Conservation (phyloP, 345 rosid genomes). For the Brassica rapa region DNA sequence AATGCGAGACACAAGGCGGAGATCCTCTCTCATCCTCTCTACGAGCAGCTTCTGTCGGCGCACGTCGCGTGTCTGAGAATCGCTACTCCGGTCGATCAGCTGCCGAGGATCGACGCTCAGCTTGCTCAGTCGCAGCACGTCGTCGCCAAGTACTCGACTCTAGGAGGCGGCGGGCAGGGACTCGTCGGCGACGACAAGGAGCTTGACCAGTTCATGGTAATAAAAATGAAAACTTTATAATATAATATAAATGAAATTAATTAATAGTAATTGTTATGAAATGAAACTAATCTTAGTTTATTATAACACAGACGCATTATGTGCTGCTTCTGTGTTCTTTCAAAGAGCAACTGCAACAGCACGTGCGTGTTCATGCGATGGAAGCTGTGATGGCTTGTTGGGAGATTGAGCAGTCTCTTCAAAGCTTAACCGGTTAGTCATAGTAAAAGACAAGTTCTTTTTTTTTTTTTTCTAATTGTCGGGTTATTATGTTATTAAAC, state of each 20-base stretch:
- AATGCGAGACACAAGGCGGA: conserved; percentile 87
- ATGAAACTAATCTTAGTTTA: neutral
- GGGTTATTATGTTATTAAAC: neutral
- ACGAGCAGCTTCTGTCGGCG: conserved; percentile 88
- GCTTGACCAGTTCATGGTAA: conserved; percentile 98
- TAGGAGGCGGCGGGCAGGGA: conserved; percentile 55
- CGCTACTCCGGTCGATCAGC: conserved; percentile 94
- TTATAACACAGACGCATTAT: conserved; percentile 70
- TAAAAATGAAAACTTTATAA: neutral
- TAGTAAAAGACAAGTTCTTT: neutral
- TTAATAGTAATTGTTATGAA: neutral
- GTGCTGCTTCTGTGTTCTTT: conserved; percentile 89
- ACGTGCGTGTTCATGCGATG: conserved; percentile 98
- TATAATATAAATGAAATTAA: neutral
- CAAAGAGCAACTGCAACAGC: conserved; percentile 97
- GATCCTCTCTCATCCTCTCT: conserved; percentile 82
- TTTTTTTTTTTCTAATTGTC: neutral
- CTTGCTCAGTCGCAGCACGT: conserved; percentile 95
- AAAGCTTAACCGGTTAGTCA: conserved; percentile 80
- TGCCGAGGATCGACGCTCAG: conserved; percentile 96
- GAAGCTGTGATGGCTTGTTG: conserved; percentile 99
- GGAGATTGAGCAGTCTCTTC: conserved; percentile 97
- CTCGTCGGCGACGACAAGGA: conserved; percentile 77
- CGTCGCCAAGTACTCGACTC: conserved; percentile 78
- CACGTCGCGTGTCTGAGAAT: conserved; percentile 88